Conservation (phyloP, 1,284 basidiomycete genomes). For the Mycena citricolor region DNA sequence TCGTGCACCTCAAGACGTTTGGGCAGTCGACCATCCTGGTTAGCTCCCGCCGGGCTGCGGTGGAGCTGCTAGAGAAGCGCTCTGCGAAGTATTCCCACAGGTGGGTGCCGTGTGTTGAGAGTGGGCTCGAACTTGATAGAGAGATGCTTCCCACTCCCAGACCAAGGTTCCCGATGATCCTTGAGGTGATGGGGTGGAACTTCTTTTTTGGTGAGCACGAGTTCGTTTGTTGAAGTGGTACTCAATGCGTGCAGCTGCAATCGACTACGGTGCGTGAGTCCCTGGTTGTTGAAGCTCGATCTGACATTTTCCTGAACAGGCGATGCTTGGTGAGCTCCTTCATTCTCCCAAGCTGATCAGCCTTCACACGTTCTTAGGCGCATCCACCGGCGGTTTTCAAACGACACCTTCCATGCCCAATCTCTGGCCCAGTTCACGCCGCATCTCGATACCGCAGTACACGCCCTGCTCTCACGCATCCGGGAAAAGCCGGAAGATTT, state of each 20-base stretch:
- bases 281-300: too few relatives aligned
- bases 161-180: conserved; percentile 11
- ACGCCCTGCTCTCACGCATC: conserved; percentile 38
- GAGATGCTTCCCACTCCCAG: conserved; percentile 7
- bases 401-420: too few relatives aligned
- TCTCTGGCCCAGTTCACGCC: too few relatives aligned
- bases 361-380: background rate
- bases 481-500: conserved; percentile 38
- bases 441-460: conserved; percentile 31
- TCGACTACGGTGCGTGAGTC: conserved; percentile 10
- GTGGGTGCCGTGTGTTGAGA: background rate
- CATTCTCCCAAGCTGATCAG: background rate
- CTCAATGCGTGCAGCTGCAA: background rate
- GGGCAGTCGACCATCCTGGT: conserved; percentile 12
- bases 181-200: conserved; percentile 10
- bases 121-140: background rate
- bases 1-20: conserved; percentile 8
- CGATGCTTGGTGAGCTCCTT: conserved; percentile 2
- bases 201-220: conserved; percentile 5
- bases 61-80: conserved; percentile 14
- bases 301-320: background rate
- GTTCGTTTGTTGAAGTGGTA: background rate
- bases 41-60: conserved; percentile 8
- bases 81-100: conserved; percentile 18
- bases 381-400: too few relatives aligned